Evolutionary conservation across 768 basidiomycete species (phyloP).

Genomic region (Tulasnella sp.): DNA sequence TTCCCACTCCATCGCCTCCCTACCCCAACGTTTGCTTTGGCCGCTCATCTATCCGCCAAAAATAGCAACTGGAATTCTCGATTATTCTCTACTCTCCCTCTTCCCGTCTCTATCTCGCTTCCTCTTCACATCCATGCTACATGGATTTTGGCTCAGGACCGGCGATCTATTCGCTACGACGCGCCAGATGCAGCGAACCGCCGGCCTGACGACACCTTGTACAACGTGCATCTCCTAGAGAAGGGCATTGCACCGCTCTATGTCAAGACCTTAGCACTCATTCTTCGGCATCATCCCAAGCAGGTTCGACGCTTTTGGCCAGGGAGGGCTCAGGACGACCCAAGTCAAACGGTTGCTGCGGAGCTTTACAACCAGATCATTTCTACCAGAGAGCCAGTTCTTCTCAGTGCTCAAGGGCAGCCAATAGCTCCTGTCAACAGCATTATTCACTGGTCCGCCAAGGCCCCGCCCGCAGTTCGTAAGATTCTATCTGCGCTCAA

Average conservation of each 20-base stretch:
- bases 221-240: not conserved
- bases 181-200: not conserved
- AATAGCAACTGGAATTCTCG: not conserved
- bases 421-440: not conserved
- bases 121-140: conserved; percentile 10
- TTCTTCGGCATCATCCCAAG: not conserved
- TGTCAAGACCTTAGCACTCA: not conserved
- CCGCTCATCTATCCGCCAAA: not conserved
- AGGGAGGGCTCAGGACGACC: not conserved
- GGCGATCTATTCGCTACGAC: conserved; percentile 8
- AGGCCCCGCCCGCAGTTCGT: not conserved
- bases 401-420: not conserved
- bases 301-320: not conserved
- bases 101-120: conserved; percentile 1
- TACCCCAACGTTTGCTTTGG: not conserved
- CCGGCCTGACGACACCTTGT: not conserved
- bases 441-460: not conserved
- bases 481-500: not conserved
- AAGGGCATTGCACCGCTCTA: not conserved
- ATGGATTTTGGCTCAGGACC: conserved; percentile 15
- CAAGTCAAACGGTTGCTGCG: not conserved
- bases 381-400: not conserved
- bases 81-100: conserved; percentile 15
- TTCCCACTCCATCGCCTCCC: not conserved
- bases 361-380: conserved; percentile 12